Conservation (phyloP, 768 basidiomycete genomes). For the Lactarius quietus region DNA sequence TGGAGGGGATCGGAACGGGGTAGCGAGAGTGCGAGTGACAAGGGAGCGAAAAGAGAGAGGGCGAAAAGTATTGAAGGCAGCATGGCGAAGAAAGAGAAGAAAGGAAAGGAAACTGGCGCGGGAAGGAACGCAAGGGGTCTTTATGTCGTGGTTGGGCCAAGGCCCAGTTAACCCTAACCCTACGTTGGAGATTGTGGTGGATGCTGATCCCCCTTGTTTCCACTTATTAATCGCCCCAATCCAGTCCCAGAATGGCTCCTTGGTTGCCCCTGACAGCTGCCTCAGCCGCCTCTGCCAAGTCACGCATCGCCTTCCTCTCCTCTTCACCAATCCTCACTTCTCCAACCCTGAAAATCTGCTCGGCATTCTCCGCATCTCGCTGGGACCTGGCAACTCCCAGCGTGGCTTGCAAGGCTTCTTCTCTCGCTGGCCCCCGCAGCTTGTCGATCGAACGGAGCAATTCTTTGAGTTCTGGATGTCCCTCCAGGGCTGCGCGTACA, state of each 20-base stretch:
- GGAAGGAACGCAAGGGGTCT: background rate
- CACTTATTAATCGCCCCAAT: slow-evolving; percentile 43
- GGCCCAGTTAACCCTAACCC: background rate
- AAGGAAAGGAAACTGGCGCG: background rate
- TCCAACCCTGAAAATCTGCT: background rate
- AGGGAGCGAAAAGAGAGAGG: slow-evolving; percentile 32
- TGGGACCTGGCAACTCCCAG: slow-evolving; percentile 52
- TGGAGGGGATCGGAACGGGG: slow-evolving; percentile 36
- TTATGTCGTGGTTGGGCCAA: background rate
- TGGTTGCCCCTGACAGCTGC: slow-evolving; percentile 56
- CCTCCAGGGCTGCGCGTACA: slow-evolving; percentile 52
- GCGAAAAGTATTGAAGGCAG: slow-evolving; percentile 27
- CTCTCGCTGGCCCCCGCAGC: slow-evolving; percentile 61
- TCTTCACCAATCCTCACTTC: slow-evolving; percentile 38
- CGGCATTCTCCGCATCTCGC: background rate
- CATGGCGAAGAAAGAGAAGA: slow-evolving; percentile 3
- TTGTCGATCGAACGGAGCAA: slow-evolving; percentile 57
- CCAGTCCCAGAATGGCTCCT: slow-evolving; percentile 50
- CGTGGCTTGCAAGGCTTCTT: slow-evolving; percentile 59
- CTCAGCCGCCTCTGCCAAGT: slow-evolving; percentile 66
- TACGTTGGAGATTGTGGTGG: background rate
- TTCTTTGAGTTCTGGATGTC: slow-evolving; percentile 48
- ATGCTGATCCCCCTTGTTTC: background rate
- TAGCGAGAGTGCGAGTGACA: slow-evolving; percentile 33
- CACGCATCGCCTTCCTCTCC: slow-evolving; percentile 50